phyloP scores from a whole-genome alignment of 164 flowering plant species.

The Litsea cubeba region DNA sequence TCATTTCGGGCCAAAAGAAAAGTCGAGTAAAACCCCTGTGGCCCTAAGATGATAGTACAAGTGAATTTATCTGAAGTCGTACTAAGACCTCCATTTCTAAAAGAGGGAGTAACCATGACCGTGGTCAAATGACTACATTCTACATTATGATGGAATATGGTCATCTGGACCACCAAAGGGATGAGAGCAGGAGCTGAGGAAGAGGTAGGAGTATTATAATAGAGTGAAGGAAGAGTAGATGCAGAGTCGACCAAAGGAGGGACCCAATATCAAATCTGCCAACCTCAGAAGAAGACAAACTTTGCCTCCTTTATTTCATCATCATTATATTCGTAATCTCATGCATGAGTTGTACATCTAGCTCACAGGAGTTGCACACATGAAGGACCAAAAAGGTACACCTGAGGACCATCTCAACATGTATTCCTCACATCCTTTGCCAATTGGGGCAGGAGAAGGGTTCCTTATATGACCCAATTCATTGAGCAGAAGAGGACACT shows the following conservation, averaged over 20 bases:
- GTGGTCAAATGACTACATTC: too few relatives aligned
- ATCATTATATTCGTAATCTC: neutral
- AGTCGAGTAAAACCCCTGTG: too few relatives aligned
- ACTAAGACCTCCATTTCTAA: too few relatives aligned
- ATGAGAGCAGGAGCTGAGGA: neutral
- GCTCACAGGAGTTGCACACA: neutral
- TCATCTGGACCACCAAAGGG: neutral
- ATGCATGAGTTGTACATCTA: neutral
- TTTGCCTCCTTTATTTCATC: constrained; percentile 5
- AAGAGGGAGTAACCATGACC: too few relatives aligned
- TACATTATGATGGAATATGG: neutral
- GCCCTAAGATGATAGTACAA: rapidly evolving
- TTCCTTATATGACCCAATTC: too few relatives aligned
- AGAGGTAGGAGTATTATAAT: neutral
- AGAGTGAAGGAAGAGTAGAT: neutral
- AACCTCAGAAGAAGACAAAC: constrained; percentile 2
- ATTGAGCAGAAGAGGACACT: too few relatives aligned
- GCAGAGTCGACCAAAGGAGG: neutral
- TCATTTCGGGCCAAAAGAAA: rapidly evolving
- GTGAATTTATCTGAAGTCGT: too few relatives aligned
- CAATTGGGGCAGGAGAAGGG: neutral
- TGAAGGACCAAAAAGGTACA: neutral
- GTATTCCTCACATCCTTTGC: neutral
- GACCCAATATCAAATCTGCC: constrained; percentile 4
- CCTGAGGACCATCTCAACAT: neutral